Evolutionary conservation across 2,329 filamentous ascomycete species (phyloP), one percentile per base, ranked within the genome.

Genomic region (Alternaria arborescens): DNA sequence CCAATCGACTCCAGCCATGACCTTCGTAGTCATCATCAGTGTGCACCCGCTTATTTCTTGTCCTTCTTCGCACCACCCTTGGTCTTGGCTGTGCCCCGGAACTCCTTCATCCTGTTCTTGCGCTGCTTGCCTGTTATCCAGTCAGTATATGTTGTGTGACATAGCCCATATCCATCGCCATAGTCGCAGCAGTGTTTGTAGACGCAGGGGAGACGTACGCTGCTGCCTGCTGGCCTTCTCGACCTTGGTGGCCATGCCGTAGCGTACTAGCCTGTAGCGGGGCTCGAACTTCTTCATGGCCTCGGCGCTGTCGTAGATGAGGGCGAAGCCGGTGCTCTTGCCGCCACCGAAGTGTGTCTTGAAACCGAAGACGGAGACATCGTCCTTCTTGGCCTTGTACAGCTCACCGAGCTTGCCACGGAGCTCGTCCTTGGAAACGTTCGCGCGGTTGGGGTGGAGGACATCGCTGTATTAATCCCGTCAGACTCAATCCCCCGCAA

Each of bases 241-340:
- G 83, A 93, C 88, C 92, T 98, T 98, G 83, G 84, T 88, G 80
- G 93, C 94, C 77, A 92, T 87, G 81, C 94, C 95, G 81, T 97
- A 92, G 76, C 95, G 90, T 83, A 99, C 89, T 77, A 97, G 89
- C 84, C 95, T 91, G 91, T 97, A 97, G 85, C 91, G 91, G 78
- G 95, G 95, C 90, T 99, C 95, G 85, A 98, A 99, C 87, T 98
- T 98, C 92, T 97, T 97, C 90, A 99, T 90, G 79, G 94, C 93
- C 88, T 99, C 95, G 81, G 89, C 86, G 74, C 92, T 97, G 86
- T 99, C 95, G 89, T 99, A 99, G 87, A 99, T 88, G 79, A 98
- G 93, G 74, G 93, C 95, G 82, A 99, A 99, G 79, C 95, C 95
- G 73, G 94, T 98, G 84, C 92, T 97, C 91, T 99, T 99, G 88